Conservation (phyloP, 1,284 basidiomycete species). For the Rugosomyces carneus region DNA sequence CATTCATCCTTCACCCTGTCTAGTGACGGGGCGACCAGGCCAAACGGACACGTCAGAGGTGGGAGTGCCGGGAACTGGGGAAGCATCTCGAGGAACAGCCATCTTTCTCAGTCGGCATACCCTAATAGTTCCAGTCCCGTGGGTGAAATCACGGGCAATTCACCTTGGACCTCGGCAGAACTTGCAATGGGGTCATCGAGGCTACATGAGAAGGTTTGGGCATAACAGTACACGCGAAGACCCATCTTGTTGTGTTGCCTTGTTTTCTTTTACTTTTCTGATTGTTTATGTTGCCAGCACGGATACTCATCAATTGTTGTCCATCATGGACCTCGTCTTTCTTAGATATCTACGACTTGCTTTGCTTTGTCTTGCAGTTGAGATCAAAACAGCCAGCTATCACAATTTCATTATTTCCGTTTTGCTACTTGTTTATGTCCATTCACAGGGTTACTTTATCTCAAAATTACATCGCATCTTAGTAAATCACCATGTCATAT, state of each 20-base stretch:
- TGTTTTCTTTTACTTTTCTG: conserved; percentile 18
- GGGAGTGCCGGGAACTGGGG: conserved; percentile 78
- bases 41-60: conserved; percentile 61
- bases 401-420: conserved; percentile 16
- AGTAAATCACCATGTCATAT: conserved; percentile 46
- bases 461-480: conserved; percentile 37
- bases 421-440: conserved; percentile 32
- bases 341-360: conserved; percentile 18
- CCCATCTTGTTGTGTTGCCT: conserved; percentile 20
- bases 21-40: conserved; percentile 35
- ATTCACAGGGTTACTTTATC: conserved; percentile 37
- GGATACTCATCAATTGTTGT: conserved; percentile 26
- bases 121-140: conserved; percentile 51
- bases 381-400: conserved; percentile 13
- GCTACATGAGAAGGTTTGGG: conserved; percentile 59
- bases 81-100: conserved; percentile 47
- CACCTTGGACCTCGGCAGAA: conserved; percentile 63
- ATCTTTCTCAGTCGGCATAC: conserved; percentile 47
- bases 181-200: conserved; percentile 50
- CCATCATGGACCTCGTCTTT: conserved; percentile 17
- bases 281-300: conserved; percentile 30
- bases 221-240: conserved; percentile 26
- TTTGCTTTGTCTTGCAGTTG: conserved; percentile 18
- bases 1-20: conserved; percentile 43
- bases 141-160: conserved; percentile 48